Evolutionary conservation across 805 yeast genomes (phyloP), one percentile per base, ranked within the genome.

Genomic region (Priceomyces fermenticarens): DNA sequence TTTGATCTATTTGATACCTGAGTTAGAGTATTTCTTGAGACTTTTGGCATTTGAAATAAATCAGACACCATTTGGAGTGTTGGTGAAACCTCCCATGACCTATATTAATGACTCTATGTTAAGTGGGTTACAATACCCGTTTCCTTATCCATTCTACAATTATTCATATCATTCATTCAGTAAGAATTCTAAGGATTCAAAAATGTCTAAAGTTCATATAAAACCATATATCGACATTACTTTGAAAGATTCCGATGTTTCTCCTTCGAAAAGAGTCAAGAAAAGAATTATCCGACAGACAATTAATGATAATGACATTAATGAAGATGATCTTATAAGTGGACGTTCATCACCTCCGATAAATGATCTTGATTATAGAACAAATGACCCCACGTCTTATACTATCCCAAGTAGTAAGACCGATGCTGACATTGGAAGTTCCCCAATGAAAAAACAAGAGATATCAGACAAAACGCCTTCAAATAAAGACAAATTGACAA

Each of bases 61-160:
- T 10, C 57, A 53, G 11, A 65, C 74, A 4, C 56, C 65, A 3
- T 63, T 62, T 40, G 75, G 74, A 0, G 59, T 65, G 9, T 43
- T 70, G 13, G 62, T 70, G 14, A 53, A 52, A 37, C 75, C 75
- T 2, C 75, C 75, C 1, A 53, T 53, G 23, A 69, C 67, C 46
- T 66, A 53, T 44, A 42, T 69, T 44, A 57, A 52, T 28, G 59
- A 59, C 37, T 53, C 59, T 16, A 58, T 70, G 64, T 53, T 61
- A 31, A 64, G 59, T 43, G 75, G 75, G 1, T 63, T 67, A 38
- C 70, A 65, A 40, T 70, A 65, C 44, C 73, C 75, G 16, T 68
- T 65, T 43, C 75, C 75, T 5, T 70, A 62, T 42, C 74, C 75
- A 28, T 70, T 68, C 43, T 70, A 70, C 52, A 70, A 70, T 40